Percentiles rank a stretch among this genome's conserved stretches.
phyloP scores from a whole-genome alignment of 345 rosid species.

The Psidium guajava region DNA sequence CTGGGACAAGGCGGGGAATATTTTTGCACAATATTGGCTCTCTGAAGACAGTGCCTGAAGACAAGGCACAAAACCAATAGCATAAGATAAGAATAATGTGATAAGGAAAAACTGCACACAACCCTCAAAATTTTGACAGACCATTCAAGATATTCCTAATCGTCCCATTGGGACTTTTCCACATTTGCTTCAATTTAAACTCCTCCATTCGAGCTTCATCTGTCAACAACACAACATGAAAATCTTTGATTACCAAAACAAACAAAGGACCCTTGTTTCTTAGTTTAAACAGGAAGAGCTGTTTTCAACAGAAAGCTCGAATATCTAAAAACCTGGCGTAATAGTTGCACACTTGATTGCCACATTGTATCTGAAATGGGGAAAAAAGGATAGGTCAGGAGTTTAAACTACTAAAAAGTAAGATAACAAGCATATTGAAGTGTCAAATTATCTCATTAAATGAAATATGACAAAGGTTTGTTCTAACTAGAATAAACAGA shows the following conservation, averaged over 20 bases:
- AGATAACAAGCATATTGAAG: background rate
- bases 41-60: conserved; percentile 92
- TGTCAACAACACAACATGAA: conserved; percentile 14
- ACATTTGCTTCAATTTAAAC: conserved; percentile 84
- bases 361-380: conserved; percentile 69
- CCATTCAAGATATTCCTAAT: conserved; percentile 95
- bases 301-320: background rate
- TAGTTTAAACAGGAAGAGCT: background rate
- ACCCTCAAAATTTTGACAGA: conserved; percentile 12
- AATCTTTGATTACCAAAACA: background rate
- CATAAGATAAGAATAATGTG: background rate
- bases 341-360: conserved; percentile 98
- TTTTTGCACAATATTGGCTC: conserved; percentile 97
- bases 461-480: background rate
- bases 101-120: background rate
- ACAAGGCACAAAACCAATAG: conserved; percentile 5
- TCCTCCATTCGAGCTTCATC: conserved; percentile 92
- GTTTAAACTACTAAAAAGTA: background rate
- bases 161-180: conserved; percentile 98
- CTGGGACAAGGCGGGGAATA: conserved; percentile 76
- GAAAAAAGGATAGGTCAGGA: background rate
- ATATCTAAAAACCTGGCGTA: conserved; percentile 61
- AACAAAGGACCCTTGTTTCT: background rate
- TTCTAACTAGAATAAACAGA: background rate
- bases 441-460: background rate